A percentile compares a stretch with the other conserved stretches of the same genome.
Evolutionary conservation across 306 rosid genomes (phyloP).

Genomic region (Citrullus mucosospermus): DNA sequence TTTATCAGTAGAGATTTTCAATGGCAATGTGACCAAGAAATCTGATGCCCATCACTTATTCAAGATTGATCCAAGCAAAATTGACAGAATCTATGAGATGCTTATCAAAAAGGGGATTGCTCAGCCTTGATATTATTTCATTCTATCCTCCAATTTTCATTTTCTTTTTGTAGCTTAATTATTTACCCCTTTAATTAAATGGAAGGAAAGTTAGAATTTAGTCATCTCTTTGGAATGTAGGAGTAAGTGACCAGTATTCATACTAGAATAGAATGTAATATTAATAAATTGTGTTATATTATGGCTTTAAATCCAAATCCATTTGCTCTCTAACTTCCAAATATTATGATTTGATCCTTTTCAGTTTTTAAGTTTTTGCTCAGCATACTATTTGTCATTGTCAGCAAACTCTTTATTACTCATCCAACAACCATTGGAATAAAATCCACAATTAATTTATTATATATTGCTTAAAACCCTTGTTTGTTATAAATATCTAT

Average conservation of each 20-base stretch:
- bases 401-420: not conserved
- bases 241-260: not conserved
- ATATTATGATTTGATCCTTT: not conserved
- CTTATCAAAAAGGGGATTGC: constrained; percentile 75
- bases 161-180: not conserved
- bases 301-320: not conserved
- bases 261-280: not conserved
- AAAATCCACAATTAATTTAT: not conserved
- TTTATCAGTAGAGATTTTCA: constrained; percentile 43
- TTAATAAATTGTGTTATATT: not conserved
- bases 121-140: constrained; percentile 31
- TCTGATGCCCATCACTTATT: constrained; percentile 71
- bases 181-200: not conserved
- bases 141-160: not conserved
- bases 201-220: not conserved
- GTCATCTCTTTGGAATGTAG: not conserved
- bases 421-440: not conserved
- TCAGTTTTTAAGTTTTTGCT: not conserved
- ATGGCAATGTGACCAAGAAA: constrained; percentile 43
- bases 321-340: not conserved
- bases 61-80: constrained; percentile 52
- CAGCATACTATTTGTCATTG: not conserved
- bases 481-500: too few species aligned
- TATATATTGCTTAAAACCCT: too few species aligned
- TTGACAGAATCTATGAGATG: constrained; percentile 80